Evolutionary conservation across 805 yeast species (phyloP), one percentile per base, ranked within the genome.

Genomic region (Tetrapisispora nanseiensis): DNA sequence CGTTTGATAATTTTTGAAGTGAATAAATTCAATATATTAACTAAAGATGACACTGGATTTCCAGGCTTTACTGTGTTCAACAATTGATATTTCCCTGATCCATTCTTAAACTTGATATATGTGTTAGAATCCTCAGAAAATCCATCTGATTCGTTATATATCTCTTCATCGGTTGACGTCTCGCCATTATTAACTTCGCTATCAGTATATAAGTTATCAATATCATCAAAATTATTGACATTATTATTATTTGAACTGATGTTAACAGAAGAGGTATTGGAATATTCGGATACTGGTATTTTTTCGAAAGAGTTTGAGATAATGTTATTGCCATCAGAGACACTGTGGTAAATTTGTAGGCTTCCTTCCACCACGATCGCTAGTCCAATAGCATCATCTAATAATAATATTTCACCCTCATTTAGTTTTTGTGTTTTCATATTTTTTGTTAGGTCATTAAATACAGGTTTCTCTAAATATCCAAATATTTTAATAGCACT

Each of bases 401-500:
- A 62, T 38, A 78, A 71, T 27, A 92, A 64, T 9, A 82, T 71
- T 57, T 90, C 97, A 29, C 86, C 90, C 5, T 75, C 72, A 22
- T 79, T 79, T 30, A 90, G 59, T 46, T 84, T 82, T 56, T 86
- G 86, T 1, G 97, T 90, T 41, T 85, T 85, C 86, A 90, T 86
- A 46, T 82, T 82, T 56, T 84, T 81, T 3, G 97, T 89, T 51
- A 90, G 71, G 54, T 89, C 97, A 56, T 89, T 94, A 61, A 90
- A 89, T 1, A 90, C 96, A 2, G 85, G 82, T 46, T 81, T 74
- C 50, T 90, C 97, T 38, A 90, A 69, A 60, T 90, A 90, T 2
- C 97, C 97, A 66, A 90, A 92, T 6, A 92, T 82, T 62, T 86
- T 87, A 49, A 92, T 85, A 3, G 96, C 97, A 39, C 85, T 75